phyloP scores from a whole-genome alignment of 192 early-diverging fungal genomes.

The Backusella sp. region DNA sequence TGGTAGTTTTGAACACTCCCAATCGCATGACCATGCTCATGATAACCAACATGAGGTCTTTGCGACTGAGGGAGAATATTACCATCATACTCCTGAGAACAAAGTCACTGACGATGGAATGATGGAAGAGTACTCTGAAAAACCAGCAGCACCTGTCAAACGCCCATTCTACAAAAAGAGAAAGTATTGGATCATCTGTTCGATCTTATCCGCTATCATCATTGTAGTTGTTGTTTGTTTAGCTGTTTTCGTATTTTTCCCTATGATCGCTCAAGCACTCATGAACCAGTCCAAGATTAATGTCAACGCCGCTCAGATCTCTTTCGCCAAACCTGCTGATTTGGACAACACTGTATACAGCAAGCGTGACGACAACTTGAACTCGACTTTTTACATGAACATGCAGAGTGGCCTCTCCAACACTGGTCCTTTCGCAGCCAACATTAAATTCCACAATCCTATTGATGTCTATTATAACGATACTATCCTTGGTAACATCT shows the following conservation, averaged over 20 bases:
- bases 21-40: not conserved
- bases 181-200: constrained; percentile 57
- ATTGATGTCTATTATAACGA: constrained; percentile 44
- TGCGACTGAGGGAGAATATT: constrained; percentile 4
- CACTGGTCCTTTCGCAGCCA: constrained; percentile 53
- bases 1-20: constrained; percentile 8
- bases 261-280: constrained; percentile 47
- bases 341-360: not conserved
- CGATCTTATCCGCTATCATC: constrained; percentile 43
- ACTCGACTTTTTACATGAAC: constrained; percentile 38
- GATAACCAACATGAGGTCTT: not conserved
- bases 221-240: constrained; percentile 47
- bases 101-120: not conserved
- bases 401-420: constrained; percentile 42
- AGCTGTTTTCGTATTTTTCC: constrained; percentile 52
- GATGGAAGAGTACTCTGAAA: constrained; percentile 46
- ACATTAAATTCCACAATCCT: constrained; percentile 47
- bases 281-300: constrained; percentile 44
- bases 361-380: constrained; percentile 17
- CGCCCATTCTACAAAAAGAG: constrained; percentile 46
- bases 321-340: constrained; percentile 28
- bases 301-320: constrained; percentile 41
- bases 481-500: constrained; percentile 38
- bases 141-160: constrained; percentile 35
- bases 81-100: constrained; percentile 10